Evolutionary conservation across 805 yeast species (phyloP), one percentile per base, ranked within the genome.

Genomic region (Metschnikowia arizonensis): DNA sequence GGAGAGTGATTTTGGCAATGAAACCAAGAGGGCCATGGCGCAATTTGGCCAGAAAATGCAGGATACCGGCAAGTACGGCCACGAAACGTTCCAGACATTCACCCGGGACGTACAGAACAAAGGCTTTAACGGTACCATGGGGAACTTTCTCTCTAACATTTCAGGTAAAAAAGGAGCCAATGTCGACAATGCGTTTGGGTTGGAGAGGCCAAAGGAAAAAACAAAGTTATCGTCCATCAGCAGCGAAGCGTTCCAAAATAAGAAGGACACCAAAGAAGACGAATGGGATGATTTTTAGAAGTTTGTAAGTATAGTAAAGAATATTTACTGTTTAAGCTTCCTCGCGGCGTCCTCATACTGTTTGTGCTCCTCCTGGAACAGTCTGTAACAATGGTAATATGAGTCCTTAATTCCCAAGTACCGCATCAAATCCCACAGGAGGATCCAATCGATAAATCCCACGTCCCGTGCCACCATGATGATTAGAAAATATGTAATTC

Each of bases 41-140:
- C 97, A 93, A 71, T 93, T 91, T 69, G 97, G 97, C 39, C 95
- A 87, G 61, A 88, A 82, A 60, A 85, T 91, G 69, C 95, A 86
- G 62, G 95, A 89, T 54, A 88, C 97, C 0, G 85, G 95, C 28
- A 77, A 73, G 49, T 81, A 79, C 53, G 87, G 95, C 23, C 81
- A 80, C 44, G 84, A 82, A 52, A 81, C 83, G n/a, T 75, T 79
- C 57, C 75, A 73, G 50, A 69, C 72, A 14, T 80, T 82, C 59
- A 82, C 88, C 33, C 50, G 60, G 30, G 67, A 74, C 61, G 54
- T 67, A 24, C 68, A 65, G 62, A 65, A 54, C 50, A 72, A 59
- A 45, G 72, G 74, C 5, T 53, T 68, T 38, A 65, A 68, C 52
- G 65, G 62, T 44, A 52, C 59, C 14, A 39, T 58, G 44, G 60